phyloP scores from a whole-genome alignment of 2,329 filamentous ascomycete species.

The Xylaria sp. region DNA sequence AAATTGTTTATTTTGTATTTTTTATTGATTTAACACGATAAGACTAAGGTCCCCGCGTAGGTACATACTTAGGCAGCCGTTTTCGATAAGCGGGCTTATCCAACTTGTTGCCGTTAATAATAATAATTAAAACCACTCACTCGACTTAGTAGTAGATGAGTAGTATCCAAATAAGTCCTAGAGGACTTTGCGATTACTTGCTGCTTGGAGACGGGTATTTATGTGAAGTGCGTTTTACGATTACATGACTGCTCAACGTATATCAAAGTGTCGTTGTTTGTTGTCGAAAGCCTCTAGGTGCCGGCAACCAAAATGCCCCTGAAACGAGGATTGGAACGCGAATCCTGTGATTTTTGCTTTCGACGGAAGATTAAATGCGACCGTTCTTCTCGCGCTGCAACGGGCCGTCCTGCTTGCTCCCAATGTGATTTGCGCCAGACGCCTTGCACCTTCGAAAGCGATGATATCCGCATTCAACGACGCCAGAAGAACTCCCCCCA shows the following conservation, averaged over 20 bases:
- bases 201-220: not conserved
- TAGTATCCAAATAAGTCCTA: not conserved
- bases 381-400: slow-evolving; percentile 24
- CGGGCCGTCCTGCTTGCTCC: slow-evolving; percentile 19
- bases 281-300: not conserved
- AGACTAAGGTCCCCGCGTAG: not conserved
- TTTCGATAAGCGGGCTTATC: slow-evolving; percentile 4
- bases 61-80: slow-evolving; percentile 1
- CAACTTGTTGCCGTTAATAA: no score
- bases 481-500: slow-evolving; percentile 15
- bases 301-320: slow-evolving; percentile 22
- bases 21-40: no score
- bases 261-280: no score
- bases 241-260: no score
- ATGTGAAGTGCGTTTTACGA: not conserved
- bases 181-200: not conserved
- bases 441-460: slow-evolving; percentile 32
- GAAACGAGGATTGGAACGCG: slow-evolving; percentile 33
- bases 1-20: no score
- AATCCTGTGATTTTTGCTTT: slow-evolving; percentile 35
- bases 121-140: no score
- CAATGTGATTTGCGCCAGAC: slow-evolving; percentile 34
- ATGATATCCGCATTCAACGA: slow-evolving; percentile 29
- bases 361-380: slow-evolving; percentile 37
- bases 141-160: not conserved